A percentile compares a stretch with the other conserved stretches of the same genome.
Conservation (phyloP, 768 basidiomycete species). For the Trametes meyenii region DNA sequence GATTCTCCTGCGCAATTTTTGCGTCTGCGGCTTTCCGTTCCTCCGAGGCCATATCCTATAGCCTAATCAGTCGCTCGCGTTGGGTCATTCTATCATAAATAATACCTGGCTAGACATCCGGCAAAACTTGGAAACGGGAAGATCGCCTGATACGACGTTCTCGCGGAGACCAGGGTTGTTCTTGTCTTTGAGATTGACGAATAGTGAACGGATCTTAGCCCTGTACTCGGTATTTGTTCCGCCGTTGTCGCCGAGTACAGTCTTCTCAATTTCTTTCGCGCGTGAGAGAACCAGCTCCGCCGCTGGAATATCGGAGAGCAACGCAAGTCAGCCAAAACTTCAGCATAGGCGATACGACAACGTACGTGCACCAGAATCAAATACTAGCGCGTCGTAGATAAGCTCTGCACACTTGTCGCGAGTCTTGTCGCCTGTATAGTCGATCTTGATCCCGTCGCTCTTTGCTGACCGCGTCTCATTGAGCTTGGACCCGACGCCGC, state of each 20-base stretch:
- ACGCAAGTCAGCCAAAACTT: background rate
- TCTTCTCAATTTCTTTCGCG: conserved; percentile 72
- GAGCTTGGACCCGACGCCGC: conserved; percentile 25
- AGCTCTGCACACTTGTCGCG: conserved; percentile 89
- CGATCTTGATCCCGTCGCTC: conserved; percentile 64
- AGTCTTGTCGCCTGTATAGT: conserved; percentile 66
- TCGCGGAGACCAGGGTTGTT: conserved; percentile 86
- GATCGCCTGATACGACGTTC: conserved; percentile 81
- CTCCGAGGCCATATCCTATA: conserved; percentile 94
- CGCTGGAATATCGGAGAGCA: conserved; percentile 21
- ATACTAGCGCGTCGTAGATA: conserved; percentile 88
- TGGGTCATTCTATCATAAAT: conserved; percentile 22
- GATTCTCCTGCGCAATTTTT: conserved; percentile 81
- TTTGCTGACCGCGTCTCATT: conserved; percentile 60
- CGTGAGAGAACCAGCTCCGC: conserved; percentile 66
- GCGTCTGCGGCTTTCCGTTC: conserved; percentile 84
- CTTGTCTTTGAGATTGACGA: conserved; percentile 94
- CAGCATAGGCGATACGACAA: background rate
- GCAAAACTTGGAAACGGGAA: conserved; percentile 68
- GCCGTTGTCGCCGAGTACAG: conserved; percentile 52
- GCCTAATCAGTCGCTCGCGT: background rate
- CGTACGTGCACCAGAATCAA: conserved; percentile 87
- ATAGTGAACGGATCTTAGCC: conserved; percentile 82
- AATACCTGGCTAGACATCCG: conserved; percentile 80
- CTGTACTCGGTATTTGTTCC: conserved; percentile 58